phyloP scores from a whole-genome alignment of 1,139 yeast genomes.

The Pichia sp. region DNA sequence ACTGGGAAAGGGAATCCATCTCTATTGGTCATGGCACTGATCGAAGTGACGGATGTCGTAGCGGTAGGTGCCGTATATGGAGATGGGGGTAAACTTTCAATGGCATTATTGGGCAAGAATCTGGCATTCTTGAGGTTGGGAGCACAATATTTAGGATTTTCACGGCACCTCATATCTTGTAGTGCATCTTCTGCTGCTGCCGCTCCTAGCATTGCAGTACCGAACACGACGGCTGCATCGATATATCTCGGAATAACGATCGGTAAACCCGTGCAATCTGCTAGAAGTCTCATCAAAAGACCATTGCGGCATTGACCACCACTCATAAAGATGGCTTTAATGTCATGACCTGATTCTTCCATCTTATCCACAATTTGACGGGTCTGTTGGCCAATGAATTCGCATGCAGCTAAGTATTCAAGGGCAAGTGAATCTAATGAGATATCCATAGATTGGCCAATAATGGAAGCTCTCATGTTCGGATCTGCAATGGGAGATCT shows the following conservation, averaged over 20 bases:
- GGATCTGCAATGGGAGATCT: constrained; percentile 96
- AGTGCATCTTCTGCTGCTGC: constrained; percentile 70
- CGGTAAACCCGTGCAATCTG: constrained; percentile 92
- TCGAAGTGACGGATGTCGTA: constrained; percentile 51
- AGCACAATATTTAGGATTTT: not conserved
- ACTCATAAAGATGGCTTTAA: constrained; percentile 75
- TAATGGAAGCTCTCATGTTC: constrained; percentile 84
- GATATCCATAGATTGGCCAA: constrained; percentile 88
- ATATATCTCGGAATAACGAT: constrained; percentile 88
- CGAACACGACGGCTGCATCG: constrained; percentile 95
- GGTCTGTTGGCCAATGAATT: constrained; percentile 95
- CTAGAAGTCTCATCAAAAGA: constrained; percentile 77
- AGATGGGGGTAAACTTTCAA: constrained; percentile 35
- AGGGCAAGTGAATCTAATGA: constrained; percentile 80
- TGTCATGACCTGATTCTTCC: constrained; percentile 70
- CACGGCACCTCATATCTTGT: constrained; percentile 11
- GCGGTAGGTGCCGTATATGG: constrained; percentile 76
- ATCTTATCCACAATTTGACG: constrained; percentile 87
- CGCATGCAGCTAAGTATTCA: constrained; percentile 88
- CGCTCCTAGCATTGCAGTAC: constrained; percentile 91
- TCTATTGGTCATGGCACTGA: constrained; percentile 45
- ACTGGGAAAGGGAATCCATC: constrained; percentile 49
- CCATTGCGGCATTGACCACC: constrained; percentile 98
- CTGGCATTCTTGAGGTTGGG: constrained; percentile 1
- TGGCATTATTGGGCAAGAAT: not conserved